Evolutionary conservation across 1,284 basidiomycete species (phyloP).

Genomic region (Mycosarcoma mackinlayi): DNA sequence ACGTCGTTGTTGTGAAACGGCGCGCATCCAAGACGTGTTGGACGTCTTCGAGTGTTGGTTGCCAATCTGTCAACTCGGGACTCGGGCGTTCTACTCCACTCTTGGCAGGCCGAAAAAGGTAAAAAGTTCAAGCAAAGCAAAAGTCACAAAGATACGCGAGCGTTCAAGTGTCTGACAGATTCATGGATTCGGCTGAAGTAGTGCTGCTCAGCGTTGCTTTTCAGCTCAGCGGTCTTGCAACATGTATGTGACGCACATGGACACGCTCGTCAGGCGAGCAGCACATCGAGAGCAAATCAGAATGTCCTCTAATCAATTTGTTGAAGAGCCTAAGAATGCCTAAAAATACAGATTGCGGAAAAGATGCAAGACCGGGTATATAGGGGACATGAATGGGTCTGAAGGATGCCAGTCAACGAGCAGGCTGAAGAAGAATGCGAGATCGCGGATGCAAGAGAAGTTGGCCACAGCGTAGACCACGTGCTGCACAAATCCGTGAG

Average conservation of each 20-base stretch:
- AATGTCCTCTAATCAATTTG: too few relatives aligned
- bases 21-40: neutral
- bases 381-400: neutral
- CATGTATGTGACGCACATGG: too few relatives aligned
- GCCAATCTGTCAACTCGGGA: conserved; percentile 4
- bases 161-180: too few relatives aligned
- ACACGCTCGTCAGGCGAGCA: too few relatives aligned
- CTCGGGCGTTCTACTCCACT: conserved; percentile 12
- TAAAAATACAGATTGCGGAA: conserved; percentile 37
- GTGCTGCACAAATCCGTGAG: too few relatives aligned
- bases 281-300: too few relatives aligned
- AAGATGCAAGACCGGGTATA: conserved; percentile 22
- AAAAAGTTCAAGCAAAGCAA: neutral
- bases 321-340: conserved; percentile 14
- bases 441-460: too few relatives aligned
- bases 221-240: too few relatives aligned
- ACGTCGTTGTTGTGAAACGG: neutral
- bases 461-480: too few relatives aligned
- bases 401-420: neutral
- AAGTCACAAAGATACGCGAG: neutral
- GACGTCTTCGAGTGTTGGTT: conserved; percentile 10
- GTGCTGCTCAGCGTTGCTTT: too few relatives aligned
- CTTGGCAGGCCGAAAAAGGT: neutral
- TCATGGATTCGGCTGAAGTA: too few relatives aligned
- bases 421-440: too few relatives aligned